Evolutionary conservation across 2,329 filamentous ascomycete genomes (phyloP).

Genomic region (Fusarium caatingaense): DNA sequence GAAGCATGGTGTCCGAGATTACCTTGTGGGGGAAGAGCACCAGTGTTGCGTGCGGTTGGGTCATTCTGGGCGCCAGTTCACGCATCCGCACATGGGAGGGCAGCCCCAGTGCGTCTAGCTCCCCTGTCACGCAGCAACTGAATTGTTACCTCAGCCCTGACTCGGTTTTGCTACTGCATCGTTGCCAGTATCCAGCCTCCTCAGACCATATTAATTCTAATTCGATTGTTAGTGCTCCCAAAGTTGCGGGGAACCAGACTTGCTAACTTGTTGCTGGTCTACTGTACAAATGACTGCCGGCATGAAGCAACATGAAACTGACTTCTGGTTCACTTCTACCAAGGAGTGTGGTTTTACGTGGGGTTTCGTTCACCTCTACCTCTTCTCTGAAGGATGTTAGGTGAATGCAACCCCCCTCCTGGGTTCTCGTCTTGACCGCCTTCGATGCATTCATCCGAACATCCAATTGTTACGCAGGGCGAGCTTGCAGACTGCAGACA

Average conservation of each 20-base stretch:
- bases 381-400: slow-evolving; percentile 16
- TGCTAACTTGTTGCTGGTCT: slow-evolving; percentile 9
- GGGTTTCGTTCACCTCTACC: slow-evolving; percentile 23
- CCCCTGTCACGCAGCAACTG: slow-evolving; percentile 39
- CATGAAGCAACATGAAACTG: slow-evolving; percentile 21
- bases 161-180: slow-evolving; percentile 36
- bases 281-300: slow-evolving; percentile 22
- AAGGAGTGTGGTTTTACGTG: slow-evolving; percentile 12
- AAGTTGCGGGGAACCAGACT: slow-evolving; percentile 29
- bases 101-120: slow-evolving; percentile 25
- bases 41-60: slow-evolving; percentile 31
- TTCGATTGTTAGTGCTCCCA: slow-evolving; percentile 11
- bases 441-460: slow-evolving; percentile 39
- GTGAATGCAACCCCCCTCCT: slow-evolving; percentile 41
- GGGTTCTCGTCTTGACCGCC: slow-evolving; percentile 40
- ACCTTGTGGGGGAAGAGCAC: slow-evolving; percentile 25
- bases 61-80: slow-evolving; percentile 37
- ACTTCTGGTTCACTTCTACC: neutral
- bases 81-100: slow-evolving; percentile 29
- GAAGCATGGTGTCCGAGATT: slow-evolving; percentile 24
- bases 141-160: slow-evolving; percentile 41
- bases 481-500: slow-evolving; percentile 38
- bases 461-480: slow-evolving; percentile 39
- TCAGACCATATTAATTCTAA: slow-evolving; percentile 22
- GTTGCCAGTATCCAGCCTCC: slow-evolving; percentile 16